Evolutionary conservation across 306 rosid species (phyloP).

Genomic region (Dryas drummondii): DNA sequence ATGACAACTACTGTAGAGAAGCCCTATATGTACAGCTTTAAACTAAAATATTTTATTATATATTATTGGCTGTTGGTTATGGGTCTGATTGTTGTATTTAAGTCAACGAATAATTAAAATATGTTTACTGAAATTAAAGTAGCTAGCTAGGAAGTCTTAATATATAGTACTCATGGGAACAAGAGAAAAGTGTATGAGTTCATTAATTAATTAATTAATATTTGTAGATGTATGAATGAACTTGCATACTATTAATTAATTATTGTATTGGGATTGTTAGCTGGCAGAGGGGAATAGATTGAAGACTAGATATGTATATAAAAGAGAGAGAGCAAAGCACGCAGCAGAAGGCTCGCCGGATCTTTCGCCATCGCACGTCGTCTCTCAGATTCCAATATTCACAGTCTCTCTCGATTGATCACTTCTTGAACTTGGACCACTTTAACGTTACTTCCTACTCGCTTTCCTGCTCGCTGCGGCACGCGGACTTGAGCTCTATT

Average conservation of each 20-base stretch:
- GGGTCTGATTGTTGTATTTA: slow-evolving; percentile 18
- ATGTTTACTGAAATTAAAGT: slow-evolving; percentile 15
- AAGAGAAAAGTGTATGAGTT: slow-evolving; percentile 10
- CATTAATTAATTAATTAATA: slow-evolving; percentile 6
- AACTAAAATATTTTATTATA: slow-evolving; percentile 11
- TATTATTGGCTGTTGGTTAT: slow-evolving; percentile 32
- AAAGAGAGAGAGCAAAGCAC: neutral
- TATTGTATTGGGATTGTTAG: slow-evolving; percentile 53
- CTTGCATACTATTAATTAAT: neutral
- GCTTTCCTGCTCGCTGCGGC: slow-evolving; percentile 43
- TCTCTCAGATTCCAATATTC: slow-evolving; percentile 39
- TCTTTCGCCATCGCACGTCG: slow-evolving; percentile 72
- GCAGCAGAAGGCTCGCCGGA: slow-evolving; percentile 69
- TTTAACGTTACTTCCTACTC: slow-evolving; percentile 37
- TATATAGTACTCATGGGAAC: slow-evolving; percentile 8
- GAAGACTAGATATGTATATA: slow-evolving; percentile 11
- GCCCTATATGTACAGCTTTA: slow-evolving; percentile 46
- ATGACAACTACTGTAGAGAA: slow-evolving; percentile 24
- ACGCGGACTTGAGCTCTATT: slow-evolving; percentile 40
- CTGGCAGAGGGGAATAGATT: slow-evolving; percentile 49
- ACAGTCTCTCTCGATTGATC: slow-evolving; percentile 1
- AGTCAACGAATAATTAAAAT: slow-evolving; percentile 12
- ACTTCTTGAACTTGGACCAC: slow-evolving; percentile 5
- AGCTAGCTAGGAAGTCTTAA: slow-evolving; percentile 25
- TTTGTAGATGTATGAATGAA: too few relatives aligned